Base-by-base conservation (phyloP, 2,329 filamentous ascomycete species). In the Mycosphaerella sp. region DNA sequence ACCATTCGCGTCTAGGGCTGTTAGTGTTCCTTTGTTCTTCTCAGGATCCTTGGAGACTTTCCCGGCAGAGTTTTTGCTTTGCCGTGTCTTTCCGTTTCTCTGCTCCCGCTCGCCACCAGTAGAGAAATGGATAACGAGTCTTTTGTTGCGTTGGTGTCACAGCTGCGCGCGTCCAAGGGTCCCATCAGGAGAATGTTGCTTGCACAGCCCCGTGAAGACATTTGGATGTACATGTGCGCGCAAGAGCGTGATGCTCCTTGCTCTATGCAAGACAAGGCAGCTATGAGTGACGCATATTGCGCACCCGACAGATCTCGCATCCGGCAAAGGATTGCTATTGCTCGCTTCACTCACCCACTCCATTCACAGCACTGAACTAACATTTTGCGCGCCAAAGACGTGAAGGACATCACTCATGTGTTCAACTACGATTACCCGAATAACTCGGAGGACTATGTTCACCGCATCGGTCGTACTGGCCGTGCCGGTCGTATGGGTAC, bases 401-500 rank as follows among this genome's bases (percentile, higher is more conserved):
- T 98, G 80, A 92, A 91, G 79, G 95, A 98, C 82, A 98, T 98
- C 80, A 97, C 93, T 77, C 93, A 98, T 79, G 93, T 98, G 77
- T 83, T 98, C 78, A 97, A 97, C 85, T 96, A 97, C 88, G 93
- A 97, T 75, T 97, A 97, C 77, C 92, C 92, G 74, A 97, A 97
- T 80, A 97, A 85, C 72, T 84, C 81, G 67, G 82, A 85, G 72
- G 82, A 85, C 68, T 85, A 85, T 67, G 80, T 85, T 70, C 82
- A 85, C 72, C 81, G 82, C 69, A 84, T 84, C 71, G 82, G 82
- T 70, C 80, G 82, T 75, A 85, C 82, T 70, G 82, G 78, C 74
- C 81, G 82, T 79, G 81, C 81, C 71, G 93, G 93, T 77, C 86
- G 86, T 69, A 89, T 86, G 63, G 93, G 93, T 77, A 97, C 91